Evolutionary conservation across 805 yeast species (phyloP), one percentile per base, ranked within the genome.

Genomic region (Candida quercuum): DNA sequence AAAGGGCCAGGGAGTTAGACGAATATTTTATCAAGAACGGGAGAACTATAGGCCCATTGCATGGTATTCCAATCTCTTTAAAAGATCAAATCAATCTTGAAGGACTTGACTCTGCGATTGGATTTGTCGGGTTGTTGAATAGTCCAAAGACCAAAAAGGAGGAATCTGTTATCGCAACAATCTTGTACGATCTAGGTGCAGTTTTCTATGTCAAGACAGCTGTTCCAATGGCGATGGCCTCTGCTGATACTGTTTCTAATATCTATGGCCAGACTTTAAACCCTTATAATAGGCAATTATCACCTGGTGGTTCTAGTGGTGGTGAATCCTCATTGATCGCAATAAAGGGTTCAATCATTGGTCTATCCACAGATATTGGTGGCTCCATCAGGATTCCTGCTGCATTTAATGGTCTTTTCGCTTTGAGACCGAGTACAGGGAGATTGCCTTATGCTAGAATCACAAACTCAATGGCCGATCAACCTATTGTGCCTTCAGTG

Each of bases 61-160:
- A 81, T 47, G 87, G 87, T 0, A 51, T 81, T 17, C 87, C 87
- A 12, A 61, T 80, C 28, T 76, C 84, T 0, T 60, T 79, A 37
- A 81, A 81, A 43, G 81, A 57, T 37, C 49, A 57, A 21, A 23
- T 54, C 18, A 51, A 55, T 39, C 48, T 76, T 37, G 59, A 59
- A 37, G 81, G 78, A 3, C 63, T 65, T 17, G 69, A 69, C 7
- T 61, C 80, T 3, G 55, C 74, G 10, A 57, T 72, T 45, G 82
- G 81, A 5, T 67, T 66, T 41, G 71, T 70, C 31, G 62, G 63
- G n/a, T 64, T 59, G 47, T 54, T 67, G n/a, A 60, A 59, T 33
- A 52, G 63, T 33, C 69, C 63, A 31, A 61, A 51, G 38, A 54
- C 30, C 22, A 28, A 37, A 18, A 60, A 60, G 13, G 49, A 60